A percentile compares a stretch with the other conserved stretches of the same genome.
These are phyloP conservation scores for Vitis riparia DNA, from an alignment of 164 flowering plant species.

Conservation along the genomic window DNA sequence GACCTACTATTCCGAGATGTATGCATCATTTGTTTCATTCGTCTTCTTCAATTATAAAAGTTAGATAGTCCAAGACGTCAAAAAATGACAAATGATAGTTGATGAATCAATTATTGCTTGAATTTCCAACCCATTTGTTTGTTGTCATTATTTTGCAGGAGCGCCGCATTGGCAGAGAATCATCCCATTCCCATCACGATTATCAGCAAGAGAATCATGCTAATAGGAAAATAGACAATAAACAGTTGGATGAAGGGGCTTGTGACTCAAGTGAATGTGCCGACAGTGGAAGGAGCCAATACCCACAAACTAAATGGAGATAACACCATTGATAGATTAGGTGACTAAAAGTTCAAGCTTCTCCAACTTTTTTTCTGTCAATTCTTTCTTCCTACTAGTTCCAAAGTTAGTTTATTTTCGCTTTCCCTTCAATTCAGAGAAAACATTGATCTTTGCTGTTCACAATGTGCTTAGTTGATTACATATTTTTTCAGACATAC, in stretches of 20 bases:
- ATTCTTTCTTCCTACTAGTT: neutral
- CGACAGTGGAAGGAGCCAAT: slow-evolving; percentile 29
- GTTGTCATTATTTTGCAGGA: slow-evolving; percentile 35
- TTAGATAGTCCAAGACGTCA: neutral
- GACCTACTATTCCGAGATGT: slow-evolving; percentile 74
- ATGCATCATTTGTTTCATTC: slow-evolving; percentile 17
- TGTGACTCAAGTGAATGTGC: slow-evolving; percentile 38
- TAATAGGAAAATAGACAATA: slow-evolving; percentile 23
- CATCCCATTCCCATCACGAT: slow-evolving; percentile 30
- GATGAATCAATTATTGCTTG: neutral
- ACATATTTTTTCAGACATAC: neutral
- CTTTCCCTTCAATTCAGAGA: slow-evolving; percentile 5
- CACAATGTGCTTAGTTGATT: neutral
- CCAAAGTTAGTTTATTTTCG: neutral
- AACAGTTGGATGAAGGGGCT: slow-evolving; percentile 23
- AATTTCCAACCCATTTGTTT: neutral
- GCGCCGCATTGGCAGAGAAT: slow-evolving; percentile 39
- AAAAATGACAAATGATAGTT: neutral
- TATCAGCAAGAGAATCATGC: slow-evolving; percentile 22
- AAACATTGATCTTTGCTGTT: slow-evolving; percentile 10
- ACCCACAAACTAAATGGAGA: slow-evolving; percentile 46
- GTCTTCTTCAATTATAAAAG: slow-evolving; percentile 2
- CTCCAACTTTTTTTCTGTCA: slow-evolving; percentile 6
- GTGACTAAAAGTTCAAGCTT: slow-evolving; percentile 25
- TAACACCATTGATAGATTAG: slow-evolving; percentile 19